A percentile compares a stretch with the other conserved stretches of the same genome.
Evolutionary conservation across 306 rosid species (phyloP).

Genomic region (Rosa lucieae): DNA sequence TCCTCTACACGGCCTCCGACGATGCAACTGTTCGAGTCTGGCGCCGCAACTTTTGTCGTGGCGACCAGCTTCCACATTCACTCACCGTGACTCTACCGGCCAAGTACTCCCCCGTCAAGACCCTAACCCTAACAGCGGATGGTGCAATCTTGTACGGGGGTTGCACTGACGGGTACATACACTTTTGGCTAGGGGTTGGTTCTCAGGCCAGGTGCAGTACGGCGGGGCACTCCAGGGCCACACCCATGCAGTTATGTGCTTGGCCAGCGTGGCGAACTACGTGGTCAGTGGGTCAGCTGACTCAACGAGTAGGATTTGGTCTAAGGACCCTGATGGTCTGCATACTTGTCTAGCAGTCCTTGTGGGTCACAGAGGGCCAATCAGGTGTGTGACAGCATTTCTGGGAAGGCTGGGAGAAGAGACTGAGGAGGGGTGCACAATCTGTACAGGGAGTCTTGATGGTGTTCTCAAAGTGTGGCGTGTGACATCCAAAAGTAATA

Average conservation of each 20-base stretch:
- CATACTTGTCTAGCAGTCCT: conserved; percentile 76
- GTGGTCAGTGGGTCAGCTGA: conserved; percentile 90
- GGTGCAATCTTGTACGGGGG: conserved; percentile 69
- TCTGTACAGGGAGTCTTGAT: conserved; percentile 85
- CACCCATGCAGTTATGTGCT: conserved; percentile 79
- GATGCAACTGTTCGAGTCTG: conserved; percentile 81
- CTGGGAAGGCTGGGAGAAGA: conserved; percentile 40
- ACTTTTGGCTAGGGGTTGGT: conserved; percentile 86
- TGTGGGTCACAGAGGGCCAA: conserved; percentile 87
- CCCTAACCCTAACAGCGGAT: conserved; percentile 51
- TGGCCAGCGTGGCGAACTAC: conserved; percentile 55
- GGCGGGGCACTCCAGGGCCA: conserved; percentile 94
- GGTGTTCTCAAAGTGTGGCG: conserved; percentile 89
- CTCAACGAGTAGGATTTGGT: conserved; percentile 78
- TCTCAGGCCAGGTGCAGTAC: conserved; percentile 76
- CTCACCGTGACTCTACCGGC: conserved; percentile 74
- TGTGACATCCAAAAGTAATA: conserved; percentile 40
- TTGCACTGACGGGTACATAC: conserved; percentile 88
- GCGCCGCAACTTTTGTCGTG: conserved; percentile 70
- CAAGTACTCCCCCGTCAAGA: conserved; percentile 72
- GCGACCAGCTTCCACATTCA: conserved; percentile 62
- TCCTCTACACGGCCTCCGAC: conserved; percentile 82
- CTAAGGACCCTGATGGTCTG: conserved; percentile 52
- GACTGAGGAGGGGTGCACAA: conserved; percentile 44
- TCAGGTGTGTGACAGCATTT: conserved; percentile 61